Evolutionary conservation across 164 flowering plant genomes (phyloP).

Genomic region (Paratinospora sagittata): DNA sequence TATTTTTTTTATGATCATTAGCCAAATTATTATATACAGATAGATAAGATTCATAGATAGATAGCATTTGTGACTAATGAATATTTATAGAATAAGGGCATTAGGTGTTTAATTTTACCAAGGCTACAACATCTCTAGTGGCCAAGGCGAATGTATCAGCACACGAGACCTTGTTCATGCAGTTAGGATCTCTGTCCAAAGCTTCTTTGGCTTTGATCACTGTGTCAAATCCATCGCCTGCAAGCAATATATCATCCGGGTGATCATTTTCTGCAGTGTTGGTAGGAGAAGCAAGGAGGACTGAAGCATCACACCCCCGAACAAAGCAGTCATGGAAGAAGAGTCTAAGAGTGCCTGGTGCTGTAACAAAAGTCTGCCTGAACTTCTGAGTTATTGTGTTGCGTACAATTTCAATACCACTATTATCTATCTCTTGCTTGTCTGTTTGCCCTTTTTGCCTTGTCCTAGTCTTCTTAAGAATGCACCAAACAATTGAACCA

Average conservation of each 20-base stretch:
- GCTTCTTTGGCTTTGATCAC: slow-evolving; percentile 53
- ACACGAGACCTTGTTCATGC: slow-evolving; percentile 44
- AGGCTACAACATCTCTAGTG: slow-evolving; percentile 39
- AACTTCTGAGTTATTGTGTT: slow-evolving; percentile 28
- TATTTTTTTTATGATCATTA: too few relatives aligned
- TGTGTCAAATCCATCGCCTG: slow-evolving; percentile 60
- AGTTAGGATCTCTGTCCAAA: slow-evolving; percentile 34
- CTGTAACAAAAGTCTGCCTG: slow-evolving; percentile 34
- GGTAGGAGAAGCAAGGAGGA: slow-evolving; percentile 22
- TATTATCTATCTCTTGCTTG: too few relatives aligned
- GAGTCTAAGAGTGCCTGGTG: slow-evolving; percentile 38
- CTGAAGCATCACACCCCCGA: slow-evolving; percentile 47
- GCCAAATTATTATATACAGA: too few relatives aligned
- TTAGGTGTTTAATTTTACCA: slow-evolving; percentile 21
- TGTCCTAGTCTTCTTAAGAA: background rate
- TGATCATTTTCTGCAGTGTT: slow-evolving; percentile 36
- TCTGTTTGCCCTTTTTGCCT: too few relatives aligned
- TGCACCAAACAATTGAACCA: background rate
- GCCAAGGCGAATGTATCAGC: slow-evolving; percentile 55
- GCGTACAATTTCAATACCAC: too few relatives aligned
- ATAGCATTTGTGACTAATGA: too few relatives aligned
- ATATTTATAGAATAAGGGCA: too few relatives aligned
- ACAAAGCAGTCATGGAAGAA: slow-evolving; percentile 45
- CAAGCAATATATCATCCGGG: slow-evolving; percentile 38
- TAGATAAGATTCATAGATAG: too few relatives aligned